Evolutionary conservation across 2,329 filamentous ascomycete species (phyloP), one percentile per base, ranked within the genome.

Genomic region (Tolypocladium endophyticum): DNA sequence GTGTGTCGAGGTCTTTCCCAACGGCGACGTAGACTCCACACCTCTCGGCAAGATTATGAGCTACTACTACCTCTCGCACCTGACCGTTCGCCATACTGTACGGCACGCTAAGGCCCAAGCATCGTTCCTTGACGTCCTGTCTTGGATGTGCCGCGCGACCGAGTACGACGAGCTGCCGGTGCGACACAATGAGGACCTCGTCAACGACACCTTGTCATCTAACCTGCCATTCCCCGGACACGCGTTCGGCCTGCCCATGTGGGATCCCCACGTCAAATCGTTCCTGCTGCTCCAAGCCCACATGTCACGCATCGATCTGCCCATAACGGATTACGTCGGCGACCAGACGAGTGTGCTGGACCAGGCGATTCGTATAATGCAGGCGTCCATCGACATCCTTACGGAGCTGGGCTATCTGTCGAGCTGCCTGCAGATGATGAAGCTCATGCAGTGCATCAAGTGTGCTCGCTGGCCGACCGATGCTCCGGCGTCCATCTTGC

Each of bases 91-190:
- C 1, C 87, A 91, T 67, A 83, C 99, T 8, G 85, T 89, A 63
- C 81, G 84, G 55, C 83, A 93, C 65, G 90, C 89, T 30, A 93
- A 89, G 68, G 82, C 86, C 0, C 77, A 86, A 23, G 90, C 89
- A 1, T 85, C 82, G 1, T 95, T 99, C 70, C 81, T 87, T 14
- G 89, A 97, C 64, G 91, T 87, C 0, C 79, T 99, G 1, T 86
- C 87, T 5, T 97, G 92, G 93, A 94, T 99, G 86, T 93, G 88
- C 63, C 85, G 87, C 58, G 94, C 95, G 1, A 91, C 89, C 2
- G 94, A 99, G 77, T 99, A 97, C 74, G 92, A 99, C 70, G 95
- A 99, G 75, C 85, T 99, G 0, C 94, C 94, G 0, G 94, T 99
- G 30, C 90, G 94, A 7, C 94, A 99, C 76, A 99, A 99, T 70